phyloP scores from a whole-genome alignment of 352 stramenopile genomes.

The Aphanomyces invadans region DNA sequence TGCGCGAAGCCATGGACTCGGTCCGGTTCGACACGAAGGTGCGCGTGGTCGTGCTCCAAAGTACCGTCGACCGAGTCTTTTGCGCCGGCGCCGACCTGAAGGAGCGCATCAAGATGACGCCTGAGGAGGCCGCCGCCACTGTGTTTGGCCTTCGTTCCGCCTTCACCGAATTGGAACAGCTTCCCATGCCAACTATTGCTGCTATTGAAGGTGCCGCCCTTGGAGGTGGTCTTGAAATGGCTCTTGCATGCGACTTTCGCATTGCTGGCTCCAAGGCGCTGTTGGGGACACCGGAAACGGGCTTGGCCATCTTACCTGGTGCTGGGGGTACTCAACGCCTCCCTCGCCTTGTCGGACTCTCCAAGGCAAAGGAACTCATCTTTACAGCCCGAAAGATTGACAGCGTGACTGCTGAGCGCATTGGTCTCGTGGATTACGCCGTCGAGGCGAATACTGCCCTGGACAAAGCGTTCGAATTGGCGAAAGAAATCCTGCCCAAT shows the following conservation, averaged over 20 bases:
- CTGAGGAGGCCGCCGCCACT: constrained; percentile 64
- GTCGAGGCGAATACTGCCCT: constrained; percentile 59
- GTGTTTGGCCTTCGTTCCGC: constrained; percentile 62
- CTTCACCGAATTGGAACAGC: constrained; percentile 78
- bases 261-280: constrained; percentile 81
- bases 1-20: constrained; percentile 52
- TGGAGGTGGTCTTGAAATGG: constrained; percentile 88
- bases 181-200: constrained; percentile 90
- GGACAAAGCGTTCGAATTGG: constrained; percentile 71
- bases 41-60: constrained; percentile 75
- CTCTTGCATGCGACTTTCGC: constrained; percentile 87
- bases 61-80: constrained; percentile 65
- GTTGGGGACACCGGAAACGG: constrained; percentile 88
- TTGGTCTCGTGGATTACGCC: constrained; percentile 86
- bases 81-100: constrained; percentile 87
- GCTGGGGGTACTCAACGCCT: constrained; percentile 90
- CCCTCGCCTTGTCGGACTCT: constrained; percentile 82
- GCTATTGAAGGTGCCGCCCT: constrained; percentile 87
- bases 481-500: constrained; percentile 86
- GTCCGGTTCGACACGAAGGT: constrained; percentile 59
- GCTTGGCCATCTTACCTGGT: constrained; percentile 88
- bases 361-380: constrained; percentile 92
- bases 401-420: constrained; percentile 60
- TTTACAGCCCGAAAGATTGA: constrained; percentile 85
- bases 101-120: constrained; percentile 83